Conservation (phyloP, 2,329 filamentous ascomycete species). For the Neurospora sp. region DNA sequence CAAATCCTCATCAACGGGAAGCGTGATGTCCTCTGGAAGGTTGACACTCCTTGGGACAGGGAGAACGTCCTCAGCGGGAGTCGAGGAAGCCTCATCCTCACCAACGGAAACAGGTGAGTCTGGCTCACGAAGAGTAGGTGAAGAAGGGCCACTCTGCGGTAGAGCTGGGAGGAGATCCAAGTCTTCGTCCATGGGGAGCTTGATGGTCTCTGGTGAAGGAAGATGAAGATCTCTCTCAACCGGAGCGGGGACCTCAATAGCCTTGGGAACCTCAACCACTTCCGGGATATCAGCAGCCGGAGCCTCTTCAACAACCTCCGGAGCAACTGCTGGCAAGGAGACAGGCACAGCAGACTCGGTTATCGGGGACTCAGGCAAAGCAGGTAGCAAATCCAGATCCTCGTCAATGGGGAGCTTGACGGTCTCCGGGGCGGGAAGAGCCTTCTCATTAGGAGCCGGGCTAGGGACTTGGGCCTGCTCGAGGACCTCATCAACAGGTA, state of each 20-base stretch:
- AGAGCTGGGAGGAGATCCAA: background rate
- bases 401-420: background rate
- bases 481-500: background rate
- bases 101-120: background rate
- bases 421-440: background rate
- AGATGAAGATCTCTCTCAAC: background rate
- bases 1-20: background rate
- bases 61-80: background rate
- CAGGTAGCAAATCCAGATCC: background rate
- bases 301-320: background rate
- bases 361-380: background rate
- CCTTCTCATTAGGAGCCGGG: background rate
- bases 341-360: background rate
- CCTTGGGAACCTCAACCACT: background rate
- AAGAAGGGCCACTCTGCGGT: background rate
- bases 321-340: background rate
- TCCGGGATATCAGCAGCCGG: background rate
- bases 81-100: background rate
- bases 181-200: background rate
- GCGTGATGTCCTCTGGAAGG: conserved; percentile 7
- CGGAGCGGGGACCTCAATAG: background rate
- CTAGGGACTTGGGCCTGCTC: background rate
- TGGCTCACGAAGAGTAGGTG: background rate
- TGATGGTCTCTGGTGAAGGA: background rate
- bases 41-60: background rate